Conservation (phyloP, 2,329 filamentous ascomycete species). For the Hymenoscyphus salicellus region DNA sequence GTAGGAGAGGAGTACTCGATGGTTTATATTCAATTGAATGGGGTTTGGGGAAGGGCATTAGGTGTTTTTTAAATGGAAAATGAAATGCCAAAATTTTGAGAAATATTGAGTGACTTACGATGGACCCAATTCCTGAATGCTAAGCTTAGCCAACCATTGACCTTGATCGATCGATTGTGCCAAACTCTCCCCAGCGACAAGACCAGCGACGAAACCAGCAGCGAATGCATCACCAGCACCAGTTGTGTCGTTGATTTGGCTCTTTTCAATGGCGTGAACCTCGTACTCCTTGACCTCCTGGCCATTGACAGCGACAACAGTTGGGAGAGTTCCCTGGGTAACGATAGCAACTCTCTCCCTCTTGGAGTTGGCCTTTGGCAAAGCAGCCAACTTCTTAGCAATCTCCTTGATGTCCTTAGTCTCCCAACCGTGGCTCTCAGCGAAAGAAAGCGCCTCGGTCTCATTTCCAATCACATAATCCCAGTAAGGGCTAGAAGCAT, state of each 20-base stretch:
- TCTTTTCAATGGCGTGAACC: constrained; percentile 73
- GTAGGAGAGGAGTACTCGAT: neutral
- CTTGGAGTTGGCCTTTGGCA: constrained; percentile 88
- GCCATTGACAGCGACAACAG: constrained; percentile 75
- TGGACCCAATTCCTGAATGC: constrained; percentile 92
- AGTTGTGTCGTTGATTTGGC: constrained; percentile 91
- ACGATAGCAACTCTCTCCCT: constrained; percentile 84
- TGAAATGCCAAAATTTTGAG: constrained; percentile 12
- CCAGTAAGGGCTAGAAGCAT: constrained; percentile 84
- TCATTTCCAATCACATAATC: constrained; percentile 97
- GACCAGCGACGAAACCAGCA: constrained; percentile 85
- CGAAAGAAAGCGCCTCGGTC: constrained; percentile 86
- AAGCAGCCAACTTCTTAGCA: constrained; percentile 76
- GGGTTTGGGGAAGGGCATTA: neutral
- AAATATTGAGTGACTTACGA: constrained; percentile 65
- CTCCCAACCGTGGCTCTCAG: constrained; percentile 72
- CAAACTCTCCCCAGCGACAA: constrained; percentile 79
- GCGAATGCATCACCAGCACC: constrained; percentile 97
- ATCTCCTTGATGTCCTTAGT: constrained; percentile 80
- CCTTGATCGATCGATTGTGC: constrained; percentile 82
- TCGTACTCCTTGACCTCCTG: constrained; percentile 68
- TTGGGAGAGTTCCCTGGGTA: constrained; percentile 91
- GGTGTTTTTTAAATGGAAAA: neutral
- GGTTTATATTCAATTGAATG: neutral
- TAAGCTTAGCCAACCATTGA: constrained; percentile 91